Evolutionary conservation across 2,329 filamentous ascomycete genomes (phyloP).

Genomic region (Tolypocladium cylindrosporum): DNA sequence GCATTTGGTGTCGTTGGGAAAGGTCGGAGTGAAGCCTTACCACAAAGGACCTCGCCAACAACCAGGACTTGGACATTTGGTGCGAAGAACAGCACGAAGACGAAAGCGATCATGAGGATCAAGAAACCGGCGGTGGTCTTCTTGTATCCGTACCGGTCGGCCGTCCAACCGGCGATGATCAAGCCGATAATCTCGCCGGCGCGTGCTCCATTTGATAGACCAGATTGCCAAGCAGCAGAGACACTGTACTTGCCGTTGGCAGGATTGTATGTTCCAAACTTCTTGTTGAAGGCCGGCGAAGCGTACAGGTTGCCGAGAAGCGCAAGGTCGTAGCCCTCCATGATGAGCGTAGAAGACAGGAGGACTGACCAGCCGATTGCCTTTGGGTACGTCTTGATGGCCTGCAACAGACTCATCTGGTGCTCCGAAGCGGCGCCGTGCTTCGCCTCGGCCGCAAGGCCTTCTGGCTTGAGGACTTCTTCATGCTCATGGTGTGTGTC

Average conservation of each 20-base stretch:
- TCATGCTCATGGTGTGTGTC: slow-evolving; percentile 17
- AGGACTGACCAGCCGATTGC: slow-evolving; percentile 38
- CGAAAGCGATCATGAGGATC: slow-evolving; percentile 34
- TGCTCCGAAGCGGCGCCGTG: slow-evolving; percentile 30
- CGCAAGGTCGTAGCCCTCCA: slow-evolving; percentile 42
- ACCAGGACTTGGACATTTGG: slow-evolving; percentile 34
- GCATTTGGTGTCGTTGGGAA: background rate
- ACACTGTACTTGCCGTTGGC: slow-evolving; percentile 32
- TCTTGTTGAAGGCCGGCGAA: slow-evolving; percentile 32
- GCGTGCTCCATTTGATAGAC: slow-evolving; percentile 40
- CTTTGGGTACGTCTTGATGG: slow-evolving; percentile 32
- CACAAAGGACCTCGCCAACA: slow-evolving; percentile 35
- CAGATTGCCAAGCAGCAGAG: slow-evolving; percentile 47
- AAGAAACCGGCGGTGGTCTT: slow-evolving; percentile 38
- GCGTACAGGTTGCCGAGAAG: slow-evolving; percentile 39
- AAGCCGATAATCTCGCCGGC: slow-evolving; percentile 47
- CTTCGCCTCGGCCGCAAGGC: slow-evolving; percentile 26
- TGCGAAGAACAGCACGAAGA: slow-evolving; percentile 45
- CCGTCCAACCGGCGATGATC: slow-evolving; percentile 40
- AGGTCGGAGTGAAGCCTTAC: slow-evolving; percentile 5
- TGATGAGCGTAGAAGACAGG: slow-evolving; percentile 35
- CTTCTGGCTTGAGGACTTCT: slow-evolving; percentile 11
- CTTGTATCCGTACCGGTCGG: slow-evolving; percentile 40
- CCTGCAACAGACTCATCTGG: slow-evolving; percentile 28
- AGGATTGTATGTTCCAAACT: slow-evolving; percentile 29